Evolutionary conservation across 495 filamentous ascomycete genomes (phyloP).

Genomic region (Neohortaea acidophila): DNA sequence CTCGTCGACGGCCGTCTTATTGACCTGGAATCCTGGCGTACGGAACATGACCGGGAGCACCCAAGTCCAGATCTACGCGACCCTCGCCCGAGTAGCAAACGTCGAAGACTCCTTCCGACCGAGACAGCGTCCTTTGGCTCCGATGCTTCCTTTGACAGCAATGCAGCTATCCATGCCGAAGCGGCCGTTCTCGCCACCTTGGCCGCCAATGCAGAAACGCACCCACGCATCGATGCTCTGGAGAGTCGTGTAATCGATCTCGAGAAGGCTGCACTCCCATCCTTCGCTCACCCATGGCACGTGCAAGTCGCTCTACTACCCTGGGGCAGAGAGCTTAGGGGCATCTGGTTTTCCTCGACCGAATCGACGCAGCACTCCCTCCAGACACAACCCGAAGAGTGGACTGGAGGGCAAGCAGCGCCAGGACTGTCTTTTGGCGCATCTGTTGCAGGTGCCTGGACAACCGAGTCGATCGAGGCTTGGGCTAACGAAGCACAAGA

Average conservation of each 20-base stretch:
- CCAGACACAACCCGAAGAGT: slow-evolving; percentile 33
- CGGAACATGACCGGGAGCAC: slow-evolving; percentile 39
- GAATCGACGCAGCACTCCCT: slow-evolving; percentile 32
- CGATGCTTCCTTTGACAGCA: slow-evolving; percentile 22
- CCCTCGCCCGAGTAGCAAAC: slow-evolving; percentile 14
- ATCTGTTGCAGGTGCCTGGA: slow-evolving; percentile 23
- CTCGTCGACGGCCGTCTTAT: slow-evolving; percentile 40
- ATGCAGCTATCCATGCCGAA: slow-evolving; percentile 22
- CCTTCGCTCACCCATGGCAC: slow-evolving; percentile 45
- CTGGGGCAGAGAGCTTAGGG: slow-evolving; percentile 41
- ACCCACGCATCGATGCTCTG: slow-evolving; percentile 33
- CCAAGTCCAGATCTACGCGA: not conserved
- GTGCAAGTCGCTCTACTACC: slow-evolving; percentile 55
- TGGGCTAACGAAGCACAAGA: slow-evolving; percentile 29
- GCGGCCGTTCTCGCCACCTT: slow-evolving; percentile 24
- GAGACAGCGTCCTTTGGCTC: slow-evolving; percentile 8
- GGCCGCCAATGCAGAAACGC: slow-evolving; percentile 23
- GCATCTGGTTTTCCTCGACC: slow-evolving; percentile 41
- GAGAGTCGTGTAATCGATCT: slow-evolving; percentile 41
- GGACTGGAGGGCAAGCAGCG: slow-evolving; percentile 27
- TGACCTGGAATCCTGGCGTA: slow-evolving; percentile 46
- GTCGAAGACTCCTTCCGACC: slow-evolving; percentile 3
- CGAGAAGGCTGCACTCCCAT: slow-evolving; percentile 39
- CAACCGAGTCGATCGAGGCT: slow-evolving; percentile 26
- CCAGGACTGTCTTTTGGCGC: slow-evolving; percentile 8